Conservation (phyloP, 2,329 filamentous ascomycete species). For the Grosmannia huntii region DNA sequence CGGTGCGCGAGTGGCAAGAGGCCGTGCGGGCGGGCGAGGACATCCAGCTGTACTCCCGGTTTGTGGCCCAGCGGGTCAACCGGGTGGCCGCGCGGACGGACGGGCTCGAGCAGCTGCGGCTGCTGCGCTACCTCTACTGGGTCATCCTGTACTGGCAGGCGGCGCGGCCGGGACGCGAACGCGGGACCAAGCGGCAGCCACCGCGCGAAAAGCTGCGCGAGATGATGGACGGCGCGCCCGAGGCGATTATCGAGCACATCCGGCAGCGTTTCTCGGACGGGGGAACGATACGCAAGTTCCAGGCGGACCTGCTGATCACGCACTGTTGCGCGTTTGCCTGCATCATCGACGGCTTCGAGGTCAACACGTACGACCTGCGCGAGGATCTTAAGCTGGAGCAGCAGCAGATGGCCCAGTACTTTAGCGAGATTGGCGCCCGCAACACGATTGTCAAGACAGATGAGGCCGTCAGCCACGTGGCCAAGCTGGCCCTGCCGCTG, state of each 20-base stretch:
- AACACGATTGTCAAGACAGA: conserved; percentile 48
- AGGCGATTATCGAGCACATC: conserved; percentile 52
- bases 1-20: conserved; percentile 64
- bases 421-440: conserved; percentile 61
- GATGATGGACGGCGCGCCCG: conserved; percentile 42
- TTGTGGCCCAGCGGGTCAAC: conserved; percentile 50
- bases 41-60: conserved; percentile 46
- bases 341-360: conserved; percentile 60
- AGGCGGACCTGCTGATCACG: conserved; percentile 58
- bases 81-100: conserved; percentile 39
- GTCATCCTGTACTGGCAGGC: conserved; percentile 40
- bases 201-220: conserved; percentile 48
- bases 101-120: conserved; percentile 38
- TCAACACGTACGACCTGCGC: conserved; percentile 56
- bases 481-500: conserved; percentile 63
- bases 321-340: conserved; percentile 60
- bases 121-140: conserved; percentile 48
- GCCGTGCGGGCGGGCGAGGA: conserved; percentile 44
- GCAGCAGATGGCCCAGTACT: conserved; percentile 59
- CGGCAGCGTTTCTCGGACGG: conserved; percentile 55
- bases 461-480: conserved; percentile 43
- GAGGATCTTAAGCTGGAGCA: conserved; percentile 62
- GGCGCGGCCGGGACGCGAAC: conserved; percentile 31
- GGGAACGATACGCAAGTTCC: conserved; percentile 55
- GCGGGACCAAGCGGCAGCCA: conserved; percentile 39